Percentiles rank a stretch among this genome's conserved stretches.
Evolutionary conservation across 106 monocot genomes (phyloP).

Genomic region (Dendrobium nobile): DNA sequence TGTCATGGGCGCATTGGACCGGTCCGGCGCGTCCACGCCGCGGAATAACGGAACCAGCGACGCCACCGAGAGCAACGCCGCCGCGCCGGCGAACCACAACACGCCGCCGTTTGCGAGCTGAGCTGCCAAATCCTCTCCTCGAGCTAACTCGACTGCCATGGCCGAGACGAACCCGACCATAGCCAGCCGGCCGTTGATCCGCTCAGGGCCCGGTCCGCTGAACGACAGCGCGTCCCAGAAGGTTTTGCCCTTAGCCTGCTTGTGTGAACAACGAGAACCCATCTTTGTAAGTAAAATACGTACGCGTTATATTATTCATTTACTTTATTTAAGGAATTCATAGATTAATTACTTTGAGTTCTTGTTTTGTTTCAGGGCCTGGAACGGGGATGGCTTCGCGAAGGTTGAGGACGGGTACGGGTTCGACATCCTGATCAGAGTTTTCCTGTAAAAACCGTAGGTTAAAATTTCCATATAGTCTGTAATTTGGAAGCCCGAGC

Average conservation of each 20-base stretch:
- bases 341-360: too few relatives aligned
- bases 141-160: constrained; percentile 44
- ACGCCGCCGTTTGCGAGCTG: constrained; percentile 50
- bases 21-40: constrained; percentile 46
- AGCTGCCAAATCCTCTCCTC: constrained; percentile 30
- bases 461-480: not conserved
- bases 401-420: too few relatives aligned
- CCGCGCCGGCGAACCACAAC: constrained; percentile 35
- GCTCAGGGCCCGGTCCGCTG: constrained; percentile 69
- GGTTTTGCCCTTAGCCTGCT: constrained; percentile 38
- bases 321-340: too few relatives aligned
- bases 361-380: too few relatives aligned
- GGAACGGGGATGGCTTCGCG: too few relatives aligned
- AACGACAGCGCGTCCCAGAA: constrained; percentile 55
- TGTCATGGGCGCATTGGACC: constrained; percentile 32
- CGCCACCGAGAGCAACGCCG: constrained; percentile 41
- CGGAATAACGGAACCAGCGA: constrained; percentile 59
- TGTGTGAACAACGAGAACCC: not conserved
- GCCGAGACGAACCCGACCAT: constrained; percentile 75
- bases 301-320: too few relatives aligned
- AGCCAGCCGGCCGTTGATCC: constrained; percentile 72
- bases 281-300: not conserved
- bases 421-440: not conserved
- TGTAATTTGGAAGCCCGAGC: too few relatives aligned
- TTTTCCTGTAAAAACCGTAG: not conserved